Percentiles rank a stretch among this genome's conserved stretches.
phyloP scores from a whole-genome alignment of 2,329 filamentous ascomycete genomes.

The Aspergillus thermomutatus region DNA sequence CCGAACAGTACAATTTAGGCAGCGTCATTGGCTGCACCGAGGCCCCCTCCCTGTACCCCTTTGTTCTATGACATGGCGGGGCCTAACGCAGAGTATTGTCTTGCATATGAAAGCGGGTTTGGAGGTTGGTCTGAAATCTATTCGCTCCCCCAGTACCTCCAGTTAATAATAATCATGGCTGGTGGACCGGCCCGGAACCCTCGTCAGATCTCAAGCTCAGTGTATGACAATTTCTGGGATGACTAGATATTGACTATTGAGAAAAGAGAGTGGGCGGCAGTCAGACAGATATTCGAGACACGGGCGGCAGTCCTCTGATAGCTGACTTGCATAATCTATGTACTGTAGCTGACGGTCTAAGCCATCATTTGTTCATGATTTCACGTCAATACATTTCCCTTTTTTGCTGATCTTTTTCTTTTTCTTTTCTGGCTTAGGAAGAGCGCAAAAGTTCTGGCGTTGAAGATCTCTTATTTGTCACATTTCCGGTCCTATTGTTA shows the following conservation, averaged over 20 bases:
- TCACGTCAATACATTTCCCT: neutral
- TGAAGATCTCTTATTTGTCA: neutral
- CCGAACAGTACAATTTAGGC: slow-evolving; percentile 19
- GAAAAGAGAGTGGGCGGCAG: neutral
- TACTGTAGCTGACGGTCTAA: slow-evolving; percentile 4
- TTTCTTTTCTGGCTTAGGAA: slow-evolving; percentile 5
- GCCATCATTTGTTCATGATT: neutral
- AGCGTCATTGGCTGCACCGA: slow-evolving; percentile 28
- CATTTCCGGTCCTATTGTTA: neutral
- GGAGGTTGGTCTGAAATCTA: slow-evolving; percentile 17
- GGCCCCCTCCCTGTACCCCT: slow-evolving; percentile 19
- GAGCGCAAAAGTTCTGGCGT: neutral
- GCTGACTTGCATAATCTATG: slow-evolving; percentile 7
- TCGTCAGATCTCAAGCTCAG: slow-evolving; percentile 18
- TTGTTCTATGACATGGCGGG: slow-evolving; percentile 28
- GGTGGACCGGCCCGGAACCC: slow-evolving; percentile 13
- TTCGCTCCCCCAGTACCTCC: slow-evolving; percentile 6
- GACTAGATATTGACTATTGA: too few relatives aligned
- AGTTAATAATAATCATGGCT: slow-evolving; percentile 7
- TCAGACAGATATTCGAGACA: neutral
- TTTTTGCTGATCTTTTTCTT: neutral
- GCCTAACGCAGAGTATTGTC: slow-evolving; percentile 12
- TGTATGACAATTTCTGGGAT: slow-evolving; percentile 4
- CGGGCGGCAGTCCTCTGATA: slow-evolving; percentile 3
- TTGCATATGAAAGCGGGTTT: slow-evolving; percentile 16